phyloP scores from a whole-genome alignment of 345 rosid genomes.

The Ailanthus altissimus region DNA sequence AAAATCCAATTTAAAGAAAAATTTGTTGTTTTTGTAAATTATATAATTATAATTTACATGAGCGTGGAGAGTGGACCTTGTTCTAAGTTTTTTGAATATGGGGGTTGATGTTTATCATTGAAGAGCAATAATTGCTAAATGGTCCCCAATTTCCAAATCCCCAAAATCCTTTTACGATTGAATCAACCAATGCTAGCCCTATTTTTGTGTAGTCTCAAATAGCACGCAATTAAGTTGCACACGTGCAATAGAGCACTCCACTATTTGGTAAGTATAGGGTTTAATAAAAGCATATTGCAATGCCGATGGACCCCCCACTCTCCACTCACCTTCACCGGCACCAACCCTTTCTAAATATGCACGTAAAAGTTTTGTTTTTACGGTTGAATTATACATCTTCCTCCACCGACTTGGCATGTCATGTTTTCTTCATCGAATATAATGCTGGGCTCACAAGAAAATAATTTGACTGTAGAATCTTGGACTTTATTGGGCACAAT shows the following conservation, averaged over 20 bases:
- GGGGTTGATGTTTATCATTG: slow-evolving; percentile 33
- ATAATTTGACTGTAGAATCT: not conserved
- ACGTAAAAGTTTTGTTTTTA: not conserved
- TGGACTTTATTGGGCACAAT: not conserved
- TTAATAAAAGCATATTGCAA: too few species aligned
- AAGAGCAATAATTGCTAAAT: slow-evolving; percentile 36
- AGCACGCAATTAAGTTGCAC: slow-evolving; percentile 36
- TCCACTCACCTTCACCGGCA: not conserved
- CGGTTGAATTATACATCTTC: not conserved
- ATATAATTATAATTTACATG: too few species aligned
- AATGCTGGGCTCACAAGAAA: not conserved
- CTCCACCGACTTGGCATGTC: not conserved
- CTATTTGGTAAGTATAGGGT: slow-evolving; percentile 17
- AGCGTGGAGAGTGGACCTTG: slow-evolving; percentile 2
- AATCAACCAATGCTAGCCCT: slow-evolving; percentile 23
- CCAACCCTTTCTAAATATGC: not conserved
- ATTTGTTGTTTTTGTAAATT: not conserved
- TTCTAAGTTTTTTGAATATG: not conserved
- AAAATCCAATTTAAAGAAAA: not conserved
- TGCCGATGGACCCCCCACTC: slow-evolving; percentile 20
- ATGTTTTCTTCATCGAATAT: not conserved
- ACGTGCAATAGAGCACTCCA: slow-evolving; percentile 35
- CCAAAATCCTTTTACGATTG: slow-evolving; percentile 31
- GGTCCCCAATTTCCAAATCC: slow-evolving; percentile 44
- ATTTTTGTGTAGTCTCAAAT: slow-evolving; percentile 29